Base-by-base conservation (phyloP, 805 yeast species). In the Ogataea wickerhamii region DNA sequence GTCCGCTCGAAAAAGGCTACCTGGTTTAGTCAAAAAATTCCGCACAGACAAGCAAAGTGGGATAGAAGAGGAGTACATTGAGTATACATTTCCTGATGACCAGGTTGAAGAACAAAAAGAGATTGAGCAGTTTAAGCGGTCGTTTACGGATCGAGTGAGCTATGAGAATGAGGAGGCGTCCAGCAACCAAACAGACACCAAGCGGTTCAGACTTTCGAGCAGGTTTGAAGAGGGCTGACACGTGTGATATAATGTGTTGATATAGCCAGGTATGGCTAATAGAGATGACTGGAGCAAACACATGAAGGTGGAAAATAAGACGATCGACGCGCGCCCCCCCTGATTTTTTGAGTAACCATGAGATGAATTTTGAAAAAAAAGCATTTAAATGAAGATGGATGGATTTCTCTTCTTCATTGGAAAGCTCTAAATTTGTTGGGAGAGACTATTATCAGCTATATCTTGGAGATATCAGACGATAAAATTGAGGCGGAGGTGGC, bases 31-130 rank as follows among this genome's bases (percentile, higher is more conserved):
- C 14, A 75, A 68, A 45, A 67, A 71, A 48, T 60, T 71, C 18
- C 63, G 67, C 33, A 58, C 54, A 4, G 49, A 40, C 18, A 51
- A 44, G 4, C 71, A 38, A 4, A 73, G 68, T 32, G 80, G 76
- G 2, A 53, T 67, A 2, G 73, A 73, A 39, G 71, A 73, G 42
- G 87, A 80, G 49, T 68, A 68, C 46, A 52, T 67, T 36, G 88
- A 78, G 39, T 82, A 78, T 56, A 61, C 73, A 4, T 87, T 83
- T 50, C 86, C 89, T 1, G 85, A 81, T 31, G 85, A 80, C 47
- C 70, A 64, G 32, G 46, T 46, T 22, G 55, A 45, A 28, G 38
- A 44, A 17, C 39, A 48, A 20, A 33, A 37, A 21, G 47, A 48
- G 18, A 33, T 37, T 11, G 45, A 38, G 5, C 27, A 18, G 10